Conservation (phyloP, 2,329 filamentous ascomycete species). For the Apiospora saccharicola region DNA sequence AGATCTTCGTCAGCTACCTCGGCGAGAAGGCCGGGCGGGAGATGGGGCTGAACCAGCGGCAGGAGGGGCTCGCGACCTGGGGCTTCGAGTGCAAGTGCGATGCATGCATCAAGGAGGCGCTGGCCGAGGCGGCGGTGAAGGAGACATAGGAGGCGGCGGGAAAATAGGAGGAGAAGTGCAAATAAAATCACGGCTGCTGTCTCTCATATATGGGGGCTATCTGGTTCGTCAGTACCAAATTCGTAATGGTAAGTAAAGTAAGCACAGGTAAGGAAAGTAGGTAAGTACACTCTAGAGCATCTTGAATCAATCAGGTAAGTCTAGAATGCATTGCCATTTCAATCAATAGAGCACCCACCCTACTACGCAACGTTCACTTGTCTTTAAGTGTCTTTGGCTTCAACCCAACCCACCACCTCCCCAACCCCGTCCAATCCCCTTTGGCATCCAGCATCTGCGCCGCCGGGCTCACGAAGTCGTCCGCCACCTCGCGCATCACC, state of each 20-base stretch:
- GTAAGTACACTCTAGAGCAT: neutral
- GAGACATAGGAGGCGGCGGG: neutral
- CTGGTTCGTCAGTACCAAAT: neutral
- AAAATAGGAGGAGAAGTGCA: neutral
- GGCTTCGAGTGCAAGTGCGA: neutral
- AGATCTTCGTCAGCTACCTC: neutral
- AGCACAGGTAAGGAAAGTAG: neutral
- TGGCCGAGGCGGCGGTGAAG: neutral
- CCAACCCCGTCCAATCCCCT: neutral
- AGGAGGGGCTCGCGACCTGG: neutral
- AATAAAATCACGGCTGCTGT: neutral
- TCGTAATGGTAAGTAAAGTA: neutral
- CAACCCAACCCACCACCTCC: constrained; percentile 20
- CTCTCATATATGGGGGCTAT: neutral
- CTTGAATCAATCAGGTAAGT: neutral
- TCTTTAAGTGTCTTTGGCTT: neutral
- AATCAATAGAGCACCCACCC: neutral
- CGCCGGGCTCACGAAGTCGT: constrained; percentile 8
- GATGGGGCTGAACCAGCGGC: neutral
- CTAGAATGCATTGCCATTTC: neutral
- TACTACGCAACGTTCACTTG: too few relatives aligned
- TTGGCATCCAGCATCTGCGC: neutral
- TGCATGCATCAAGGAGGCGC: neutral
- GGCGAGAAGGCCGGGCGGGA: neutral
- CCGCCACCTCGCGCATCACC: constrained; percentile 24